These are phyloP conservation scores for Mucor lusitanicus DNA, from an alignment of 371 early-diverging fungal species.

Conservation along the genomic window DNA sequence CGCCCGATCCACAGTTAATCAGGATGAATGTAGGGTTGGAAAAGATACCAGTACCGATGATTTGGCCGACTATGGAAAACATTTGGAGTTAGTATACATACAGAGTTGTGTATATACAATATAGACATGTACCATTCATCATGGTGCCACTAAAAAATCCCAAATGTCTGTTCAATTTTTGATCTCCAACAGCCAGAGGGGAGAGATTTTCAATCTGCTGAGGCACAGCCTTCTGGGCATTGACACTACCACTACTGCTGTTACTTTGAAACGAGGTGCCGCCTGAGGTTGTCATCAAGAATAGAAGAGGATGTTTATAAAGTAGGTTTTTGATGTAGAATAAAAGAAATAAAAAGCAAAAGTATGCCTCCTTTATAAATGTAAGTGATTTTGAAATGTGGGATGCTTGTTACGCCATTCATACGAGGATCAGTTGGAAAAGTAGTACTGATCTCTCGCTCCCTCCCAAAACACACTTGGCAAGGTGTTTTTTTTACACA, in stretches of 20 bases:
- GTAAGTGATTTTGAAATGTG: background rate
- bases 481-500: background rate
- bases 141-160: slow-evolving; percentile 31
- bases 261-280: background rate
- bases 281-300: background rate
- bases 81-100: background rate
- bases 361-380: background rate
- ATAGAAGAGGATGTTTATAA: background rate
- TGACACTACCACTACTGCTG: background rate
- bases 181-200: slow-evolving; percentile 29
- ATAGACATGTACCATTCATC: slow-evolving; percentile 22
- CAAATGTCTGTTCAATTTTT: slow-evolving; percentile 23
- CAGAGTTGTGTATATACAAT: background rate
- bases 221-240: background rate
- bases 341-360: background rate
- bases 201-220: slow-evolving; percentile 18
- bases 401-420: background rate
- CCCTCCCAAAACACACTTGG: background rate
- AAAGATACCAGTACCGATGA: slow-evolving; percentile 42
- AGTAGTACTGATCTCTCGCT: background rate
- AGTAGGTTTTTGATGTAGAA: background rate
- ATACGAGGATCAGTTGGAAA: background rate
- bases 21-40: slow-evolving; percentile 31
- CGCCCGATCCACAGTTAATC: slow-evolving; percentile 35
- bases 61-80: slow-evolving; percentile 17